These are phyloP conservation scores for Eucalyptus globulus DNA, from an alignment of 345 rosid species.

Conservation along the genomic window DNA sequence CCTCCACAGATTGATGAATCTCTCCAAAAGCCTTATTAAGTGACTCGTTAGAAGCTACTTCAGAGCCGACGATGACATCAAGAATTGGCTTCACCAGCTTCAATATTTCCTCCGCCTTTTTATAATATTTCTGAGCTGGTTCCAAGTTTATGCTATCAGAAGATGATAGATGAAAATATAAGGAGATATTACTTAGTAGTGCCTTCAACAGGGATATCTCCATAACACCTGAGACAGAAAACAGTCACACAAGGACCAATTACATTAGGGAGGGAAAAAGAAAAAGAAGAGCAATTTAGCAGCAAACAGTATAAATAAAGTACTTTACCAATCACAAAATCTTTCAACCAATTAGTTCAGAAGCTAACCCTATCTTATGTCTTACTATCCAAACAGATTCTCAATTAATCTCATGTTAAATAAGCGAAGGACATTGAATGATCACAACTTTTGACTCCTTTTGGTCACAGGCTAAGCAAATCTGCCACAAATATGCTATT, in stretches of 20 bases:
- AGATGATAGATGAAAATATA: constrained; percentile 52
- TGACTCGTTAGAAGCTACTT: constrained; percentile 46
- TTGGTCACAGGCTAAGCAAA: neutral
- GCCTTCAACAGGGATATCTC: constrained; percentile 58
- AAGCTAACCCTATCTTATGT: neutral
- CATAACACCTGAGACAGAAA: constrained; percentile 49
- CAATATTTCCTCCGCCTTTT: constrained; percentile 67
- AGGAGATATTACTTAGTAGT: constrained; percentile 54
- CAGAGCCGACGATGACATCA: constrained; percentile 40
- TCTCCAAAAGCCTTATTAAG: constrained; percentile 51
- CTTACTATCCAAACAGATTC: neutral
- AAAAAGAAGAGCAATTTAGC: neutral
- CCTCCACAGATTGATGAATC: constrained; percentile 54
- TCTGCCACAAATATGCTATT: neutral
- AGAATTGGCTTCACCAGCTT: constrained; percentile 70
- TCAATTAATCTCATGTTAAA: neutral
- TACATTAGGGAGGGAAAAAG: neutral
- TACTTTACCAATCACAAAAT: neutral
- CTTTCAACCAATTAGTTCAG: neutral
- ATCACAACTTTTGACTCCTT: neutral
- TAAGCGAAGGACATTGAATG: neutral
- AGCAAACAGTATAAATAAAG: neutral
- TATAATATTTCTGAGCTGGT: constrained; percentile 53
- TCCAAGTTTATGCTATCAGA: constrained; percentile 44
- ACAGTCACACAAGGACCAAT: neutral